Evolutionary conservation across 768 basidiomycete species (phyloP).

Genomic region (Mycena chlorophos): DNA sequence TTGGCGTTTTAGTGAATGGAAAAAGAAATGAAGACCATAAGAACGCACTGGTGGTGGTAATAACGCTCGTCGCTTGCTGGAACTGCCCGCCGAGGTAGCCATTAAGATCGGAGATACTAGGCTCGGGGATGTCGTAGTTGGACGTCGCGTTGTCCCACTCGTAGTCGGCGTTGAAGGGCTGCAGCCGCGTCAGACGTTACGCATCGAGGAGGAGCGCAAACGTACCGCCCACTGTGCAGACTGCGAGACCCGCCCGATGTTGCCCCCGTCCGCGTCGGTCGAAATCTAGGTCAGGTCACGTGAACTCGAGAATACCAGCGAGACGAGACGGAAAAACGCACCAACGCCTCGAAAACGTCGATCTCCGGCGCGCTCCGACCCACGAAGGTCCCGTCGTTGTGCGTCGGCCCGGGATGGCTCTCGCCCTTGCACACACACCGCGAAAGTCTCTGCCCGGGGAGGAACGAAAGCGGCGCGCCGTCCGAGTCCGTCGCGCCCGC

Average conservation of each 20-base stretch:
- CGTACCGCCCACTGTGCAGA: constrained; percentile 49
- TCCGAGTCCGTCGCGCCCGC: constrained; percentile 46
- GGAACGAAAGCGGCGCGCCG: constrained; percentile 43
- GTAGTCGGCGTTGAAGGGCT: constrained; percentile 52
- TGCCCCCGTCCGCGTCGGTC: constrained; percentile 7
- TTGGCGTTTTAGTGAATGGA: background rate
- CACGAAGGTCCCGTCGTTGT: constrained; percentile 45
- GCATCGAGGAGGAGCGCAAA: background rate
- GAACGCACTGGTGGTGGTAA: constrained; percentile 31
- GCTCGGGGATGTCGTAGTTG: constrained; percentile 39
- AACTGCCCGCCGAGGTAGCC: constrained; percentile 45
- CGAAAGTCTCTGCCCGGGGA: constrained; percentile 58
- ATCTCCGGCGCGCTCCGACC: constrained; percentile 62
- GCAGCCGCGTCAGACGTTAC: background rate
- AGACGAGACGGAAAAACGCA: background rate
- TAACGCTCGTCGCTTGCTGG: constrained; percentile 43
- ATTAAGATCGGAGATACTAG: constrained; percentile 38
- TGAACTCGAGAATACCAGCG: background rate
- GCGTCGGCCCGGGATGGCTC: constrained; percentile 56
- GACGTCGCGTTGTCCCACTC: constrained; percentile 37
- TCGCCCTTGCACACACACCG: constrained; percentile 61
- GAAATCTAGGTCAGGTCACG: constrained; percentile 41
- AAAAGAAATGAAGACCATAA: constrained; percentile 19
- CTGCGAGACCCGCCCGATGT: constrained; percentile 45
- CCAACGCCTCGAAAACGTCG: constrained; percentile 45